Percentiles rank a stretch among this genome's conserved stretches.
Evolutionary conservation across 1,284 basidiomycete genomes (phyloP).

Genomic region (Rhodotorula sp.): DNA sequence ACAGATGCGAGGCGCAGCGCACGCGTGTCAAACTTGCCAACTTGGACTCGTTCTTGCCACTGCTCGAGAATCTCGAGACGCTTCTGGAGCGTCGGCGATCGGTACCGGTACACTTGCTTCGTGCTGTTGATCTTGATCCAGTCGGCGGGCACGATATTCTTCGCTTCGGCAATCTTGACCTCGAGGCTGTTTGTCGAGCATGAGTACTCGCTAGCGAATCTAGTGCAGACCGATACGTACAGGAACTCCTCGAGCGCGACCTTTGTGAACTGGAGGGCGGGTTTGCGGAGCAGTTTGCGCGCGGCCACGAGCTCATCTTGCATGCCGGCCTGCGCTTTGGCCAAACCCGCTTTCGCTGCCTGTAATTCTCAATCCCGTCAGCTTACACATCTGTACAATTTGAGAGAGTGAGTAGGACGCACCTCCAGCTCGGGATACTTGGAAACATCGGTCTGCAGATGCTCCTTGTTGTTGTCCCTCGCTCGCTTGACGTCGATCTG

Average conservation of each 20-base stretch:
- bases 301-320: constrained; percentile 70
- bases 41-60: constrained; percentile 69
- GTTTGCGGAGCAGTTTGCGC: constrained; percentile 69
- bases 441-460: constrained; percentile 57
- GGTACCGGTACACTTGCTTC: constrained; percentile 72
- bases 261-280: constrained; percentile 70
- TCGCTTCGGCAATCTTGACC: constrained; percentile 68
- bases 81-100: constrained; percentile 65
- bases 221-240: constrained; percentile 30
- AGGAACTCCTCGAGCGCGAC: constrained; percentile 53
- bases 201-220: background rate
- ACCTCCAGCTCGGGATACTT: constrained; percentile 31
- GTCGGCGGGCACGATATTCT: constrained; percentile 64
- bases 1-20: background rate
- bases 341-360: constrained; percentile 55
- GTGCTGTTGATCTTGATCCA: constrained; percentile 82
- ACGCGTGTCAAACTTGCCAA: constrained; percentile 46
- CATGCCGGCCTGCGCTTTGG: constrained; percentile 68
- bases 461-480: constrained; percentile 65
- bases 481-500: constrained; percentile 65
- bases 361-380: background rate
- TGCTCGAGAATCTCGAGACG: constrained; percentile 73
- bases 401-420: background rate
- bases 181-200: constrained; percentile 54
- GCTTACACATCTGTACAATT: background rate